These are phyloP conservation scores for Erysimum cheiranthoides DNA, from an alignment of 345 rosid genomes.

Conservation along the genomic window DNA sequence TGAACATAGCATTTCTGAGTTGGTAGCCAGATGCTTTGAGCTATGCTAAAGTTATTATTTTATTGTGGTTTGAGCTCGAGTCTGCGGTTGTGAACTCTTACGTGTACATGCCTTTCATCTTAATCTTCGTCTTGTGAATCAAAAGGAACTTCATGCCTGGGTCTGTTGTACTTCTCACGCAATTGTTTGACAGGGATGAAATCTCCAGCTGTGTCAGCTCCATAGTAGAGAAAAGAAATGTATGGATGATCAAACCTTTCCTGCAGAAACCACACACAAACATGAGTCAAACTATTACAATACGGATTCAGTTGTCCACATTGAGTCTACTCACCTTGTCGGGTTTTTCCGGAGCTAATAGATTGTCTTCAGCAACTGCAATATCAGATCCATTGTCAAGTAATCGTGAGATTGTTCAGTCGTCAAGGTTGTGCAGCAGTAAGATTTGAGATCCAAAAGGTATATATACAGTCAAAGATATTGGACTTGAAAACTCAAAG, in stretches of 20 bases:
- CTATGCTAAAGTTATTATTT: slow-evolving; percentile 15
- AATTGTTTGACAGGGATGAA: slow-evolving; percentile 93
- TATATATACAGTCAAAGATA: background rate
- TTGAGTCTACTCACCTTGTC: slow-evolving; percentile 58
- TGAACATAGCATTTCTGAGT: background rate
- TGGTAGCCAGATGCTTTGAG: background rate
- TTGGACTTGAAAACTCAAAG: background rate
- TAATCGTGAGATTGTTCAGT: background rate
- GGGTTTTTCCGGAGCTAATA: slow-evolving; percentile 67
- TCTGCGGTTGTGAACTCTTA: slow-evolving; percentile 21
- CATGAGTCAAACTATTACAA: slow-evolving; percentile 19
- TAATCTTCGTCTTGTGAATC: slow-evolving; percentile 63
- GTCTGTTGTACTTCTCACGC: slow-evolving; percentile 78
- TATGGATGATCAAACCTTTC: slow-evolving; percentile 92
- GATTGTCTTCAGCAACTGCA: slow-evolving; percentile 92
- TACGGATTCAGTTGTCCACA: background rate
- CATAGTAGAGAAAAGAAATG: slow-evolving; percentile 78
- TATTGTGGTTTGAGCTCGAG: background rate
- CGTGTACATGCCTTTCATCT: slow-evolving; percentile 35
- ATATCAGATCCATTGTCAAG: slow-evolving; percentile 24
- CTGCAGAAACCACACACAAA: slow-evolving; percentile 51
- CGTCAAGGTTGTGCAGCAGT: background rate
- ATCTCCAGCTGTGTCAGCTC: slow-evolving; percentile 84
- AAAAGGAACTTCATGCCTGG: slow-evolving; percentile 73
- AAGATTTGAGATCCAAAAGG: background rate